phyloP scores from a whole-genome alignment of 805 yeast genomes.

The Metschnikowia cubensis region DNA sequence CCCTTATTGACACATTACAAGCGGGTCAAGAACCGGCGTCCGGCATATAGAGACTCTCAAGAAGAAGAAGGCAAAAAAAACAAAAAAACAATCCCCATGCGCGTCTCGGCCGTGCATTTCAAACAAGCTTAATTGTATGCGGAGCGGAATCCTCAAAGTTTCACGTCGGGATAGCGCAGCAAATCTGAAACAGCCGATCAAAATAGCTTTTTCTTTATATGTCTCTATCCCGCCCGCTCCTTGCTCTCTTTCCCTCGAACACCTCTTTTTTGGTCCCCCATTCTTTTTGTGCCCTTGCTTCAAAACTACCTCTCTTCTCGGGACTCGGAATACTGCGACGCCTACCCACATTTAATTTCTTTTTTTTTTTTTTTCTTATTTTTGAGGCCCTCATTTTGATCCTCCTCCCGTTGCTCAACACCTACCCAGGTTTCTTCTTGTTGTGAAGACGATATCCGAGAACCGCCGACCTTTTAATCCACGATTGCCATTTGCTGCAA shows the following conservation, averaged over 20 bases:
- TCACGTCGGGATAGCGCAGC: neutral
- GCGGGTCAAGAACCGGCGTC: neutral
- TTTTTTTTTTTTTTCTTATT: neutral
- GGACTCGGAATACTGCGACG: neutral
- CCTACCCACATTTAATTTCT: neutral
- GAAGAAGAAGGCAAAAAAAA: neutral
- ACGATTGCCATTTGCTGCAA: neutral
- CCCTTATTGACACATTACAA: too few species aligned
- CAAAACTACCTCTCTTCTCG: neutral
- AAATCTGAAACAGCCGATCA: slow-evolving; percentile 2
- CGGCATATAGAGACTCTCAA: neutral
- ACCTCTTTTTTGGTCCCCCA: neutral
- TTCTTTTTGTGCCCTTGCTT: neutral
- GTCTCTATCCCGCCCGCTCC: neutral
- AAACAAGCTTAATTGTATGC: slow-evolving; percentile 1
- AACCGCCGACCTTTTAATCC: too few species aligned
- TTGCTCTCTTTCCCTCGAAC: neutral
- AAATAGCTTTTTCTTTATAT: neutral
- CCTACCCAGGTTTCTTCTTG: too few species aligned
- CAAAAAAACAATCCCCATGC: neutral
- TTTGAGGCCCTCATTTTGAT: neutral
- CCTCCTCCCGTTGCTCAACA: neutral
- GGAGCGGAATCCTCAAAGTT: slow-evolving; percentile 1
- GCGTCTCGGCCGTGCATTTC: slow-evolving; percentile 5
- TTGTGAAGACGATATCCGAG: neutral